A percentile compares a stretch with the other conserved stretches of the same genome.
These are phyloP conservation scores for Erodium texanum DNA, from an alignment of 441 rosid genomes.

Conservation along the genomic window DNA sequence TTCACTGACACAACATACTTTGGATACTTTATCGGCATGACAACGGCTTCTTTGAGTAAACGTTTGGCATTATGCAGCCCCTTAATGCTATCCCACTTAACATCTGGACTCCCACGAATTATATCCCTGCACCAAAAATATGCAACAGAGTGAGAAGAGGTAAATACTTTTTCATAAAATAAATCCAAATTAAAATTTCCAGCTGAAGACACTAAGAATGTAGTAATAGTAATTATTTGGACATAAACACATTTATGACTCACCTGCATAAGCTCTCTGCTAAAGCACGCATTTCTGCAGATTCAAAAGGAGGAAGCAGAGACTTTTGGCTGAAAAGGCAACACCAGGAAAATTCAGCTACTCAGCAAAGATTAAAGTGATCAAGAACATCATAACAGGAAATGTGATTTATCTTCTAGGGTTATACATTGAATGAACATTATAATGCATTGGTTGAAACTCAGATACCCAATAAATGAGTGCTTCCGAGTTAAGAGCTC, in stretches of 20 bases:
- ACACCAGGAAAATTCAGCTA: constrained; percentile 16
- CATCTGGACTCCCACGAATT: constrained; percentile 81
- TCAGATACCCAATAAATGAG: not conserved
- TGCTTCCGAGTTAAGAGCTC: too few relatives aligned
- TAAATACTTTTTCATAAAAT: not conserved
- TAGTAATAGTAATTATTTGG: constrained; percentile 9
- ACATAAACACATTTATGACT: constrained; percentile 13
- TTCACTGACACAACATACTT: constrained; percentile 41
- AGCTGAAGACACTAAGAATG: constrained; percentile 8
- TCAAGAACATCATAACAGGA: not conserved
- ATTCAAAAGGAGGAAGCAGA: constrained; percentile 77
- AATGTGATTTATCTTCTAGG: not conserved
- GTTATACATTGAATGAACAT: not conserved
- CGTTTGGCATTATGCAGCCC: constrained; percentile 79
- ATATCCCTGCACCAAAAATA: constrained; percentile 53
- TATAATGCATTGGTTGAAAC: not conserved
- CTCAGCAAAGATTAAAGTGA: not conserved
- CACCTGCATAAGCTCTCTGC: constrained; percentile 87
- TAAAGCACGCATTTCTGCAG: constrained; percentile 66
- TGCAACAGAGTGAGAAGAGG: constrained; percentile 1
- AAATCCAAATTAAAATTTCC: not conserved
- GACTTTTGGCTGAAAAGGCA: constrained; percentile 50
- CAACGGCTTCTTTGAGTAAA: constrained; percentile 92
- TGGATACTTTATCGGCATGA: constrained; percentile 97
- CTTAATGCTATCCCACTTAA: constrained; percentile 89